Evolutionary conservation across 1,139 yeast genomes (phyloP).

Genomic region (Scheffersomyces parashehatae): DNA sequence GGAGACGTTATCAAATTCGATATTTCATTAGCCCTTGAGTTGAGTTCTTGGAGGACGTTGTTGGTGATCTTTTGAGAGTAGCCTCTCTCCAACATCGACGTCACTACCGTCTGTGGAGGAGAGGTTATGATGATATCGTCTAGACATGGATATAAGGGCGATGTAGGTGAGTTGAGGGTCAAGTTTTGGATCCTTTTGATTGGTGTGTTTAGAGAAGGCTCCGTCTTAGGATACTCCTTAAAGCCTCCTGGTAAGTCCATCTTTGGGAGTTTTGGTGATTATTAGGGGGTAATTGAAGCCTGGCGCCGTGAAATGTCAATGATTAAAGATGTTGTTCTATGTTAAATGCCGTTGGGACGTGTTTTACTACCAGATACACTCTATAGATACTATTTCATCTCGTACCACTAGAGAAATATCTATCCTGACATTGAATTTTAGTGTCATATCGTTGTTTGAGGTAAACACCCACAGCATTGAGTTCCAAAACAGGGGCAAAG

Average conservation of each 20-base stretch:
- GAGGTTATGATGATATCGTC: conserved; percentile 8
- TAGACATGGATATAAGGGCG: conserved; percentile 19
- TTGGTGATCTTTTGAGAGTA: conserved; percentile 42
- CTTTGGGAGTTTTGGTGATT: not conserved
- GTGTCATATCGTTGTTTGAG: no score
- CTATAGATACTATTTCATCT: no score
- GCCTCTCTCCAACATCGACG: conserved; percentile 38
- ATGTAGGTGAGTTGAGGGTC: conserved; percentile 34
- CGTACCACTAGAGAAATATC: no score
- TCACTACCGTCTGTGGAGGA: conserved; percentile 2
- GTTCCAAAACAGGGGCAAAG: no score
- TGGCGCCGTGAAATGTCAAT: no score
- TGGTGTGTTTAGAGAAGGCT: conserved; percentile 34
- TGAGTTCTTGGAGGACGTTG: conserved; percentile 43
- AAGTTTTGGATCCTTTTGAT: conserved; percentile 39
- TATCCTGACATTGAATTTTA: no score
- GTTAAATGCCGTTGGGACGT: no score
- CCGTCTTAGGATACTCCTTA: not conserved
- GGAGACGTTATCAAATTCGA: conserved; percentile 19
- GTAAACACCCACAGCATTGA: no score
- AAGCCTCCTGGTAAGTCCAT: conserved; percentile 1
- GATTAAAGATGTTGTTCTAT: no score
- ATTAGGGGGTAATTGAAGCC: not conserved
- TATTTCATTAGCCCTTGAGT: conserved; percentile 34
- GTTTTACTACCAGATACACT: no score